Conservation (phyloP, 139 green algal species). For the Desmodesmus armatus region DNA sequence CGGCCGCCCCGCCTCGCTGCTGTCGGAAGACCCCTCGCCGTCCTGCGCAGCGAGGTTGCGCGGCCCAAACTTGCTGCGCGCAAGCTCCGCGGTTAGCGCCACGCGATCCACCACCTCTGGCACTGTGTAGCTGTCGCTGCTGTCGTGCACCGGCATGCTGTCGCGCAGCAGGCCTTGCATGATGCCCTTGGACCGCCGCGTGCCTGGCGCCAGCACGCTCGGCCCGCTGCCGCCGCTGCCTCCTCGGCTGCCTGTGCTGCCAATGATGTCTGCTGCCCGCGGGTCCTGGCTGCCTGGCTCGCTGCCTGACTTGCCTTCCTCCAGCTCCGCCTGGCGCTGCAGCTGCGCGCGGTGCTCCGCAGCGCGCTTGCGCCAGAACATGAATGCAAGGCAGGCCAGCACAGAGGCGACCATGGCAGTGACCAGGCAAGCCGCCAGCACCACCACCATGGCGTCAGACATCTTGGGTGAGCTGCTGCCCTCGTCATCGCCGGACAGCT, state of each 20-base stretch:
- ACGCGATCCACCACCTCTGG: background rate
- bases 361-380: constrained; percentile 15
- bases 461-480: background rate
- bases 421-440: constrained; percentile 19
- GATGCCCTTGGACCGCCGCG: background rate
- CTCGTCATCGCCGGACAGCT: background rate
- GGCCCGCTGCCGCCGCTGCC: background rate
- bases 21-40: background rate
- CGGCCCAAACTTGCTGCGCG: constrained; percentile 5
- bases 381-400: constrained; percentile 3
- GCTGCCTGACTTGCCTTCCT: background rate
- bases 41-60: background rate
- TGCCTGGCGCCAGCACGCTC: background rate
- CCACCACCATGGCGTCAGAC: constrained; percentile 2
- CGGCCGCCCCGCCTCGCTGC: background rate
- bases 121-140: constrained; percentile 30
- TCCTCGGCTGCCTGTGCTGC: background rate
- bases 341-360: background rate
- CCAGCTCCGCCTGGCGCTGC: background rate
- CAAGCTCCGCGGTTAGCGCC: constrained; percentile 7
- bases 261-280: background rate
- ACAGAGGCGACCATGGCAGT: constrained; percentile 6
- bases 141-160: constrained; percentile 33
- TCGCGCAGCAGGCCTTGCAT: background rate
- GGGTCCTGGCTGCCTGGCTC: background rate